Evolutionary conservation across 2,329 filamentous ascomycete species (phyloP), one percentile per base, ranked within the genome.

Genomic region (Phaeosphaeria sp.): DNA sequence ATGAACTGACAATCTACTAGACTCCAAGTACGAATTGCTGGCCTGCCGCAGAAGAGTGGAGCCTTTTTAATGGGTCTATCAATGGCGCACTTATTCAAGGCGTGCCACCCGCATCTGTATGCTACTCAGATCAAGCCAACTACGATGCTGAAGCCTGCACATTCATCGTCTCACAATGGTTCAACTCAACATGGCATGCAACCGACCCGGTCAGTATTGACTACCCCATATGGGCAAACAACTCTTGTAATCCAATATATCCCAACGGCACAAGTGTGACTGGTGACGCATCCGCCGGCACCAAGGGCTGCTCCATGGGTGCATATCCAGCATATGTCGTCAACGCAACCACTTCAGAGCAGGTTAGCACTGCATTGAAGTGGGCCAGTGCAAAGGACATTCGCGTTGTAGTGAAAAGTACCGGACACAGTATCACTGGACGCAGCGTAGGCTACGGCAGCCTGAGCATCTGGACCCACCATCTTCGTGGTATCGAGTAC

Each of bases 201-300:
- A 25, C 55, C 22, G 18, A 72, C 43, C 69, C 72, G 1, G 60
- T 72, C 55, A 72, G 71, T 56, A 61, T 73, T 18, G 72, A 69
- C 52, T 71, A 69, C 46, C 70, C 68, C 1, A 52, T 66, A 46
- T 74, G 65, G 70, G 57, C 71, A 0, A 69, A 74, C 55, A 68
- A 74, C 30, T 66, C 66, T 5, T 74, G 71, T 56, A 68, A 69
- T 33, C 73, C 71, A 1, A 72, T 72, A 20, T 71, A 57, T 25
- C 63, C 59, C 0, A 73, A 75, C 43, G 72, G 72, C 0, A 73
- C 71, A 2, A 72, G 66, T 25, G 23, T 75, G 0, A 72, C 63
- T 18, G 67, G 71, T 1, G 68, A 71, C 47, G 18, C 49, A 2
- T 46, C 59, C 30, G 71, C 66, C 10, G 68, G 67, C 9, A 50